Percentiles rank a stretch among this genome's conserved stretches.
Conservation (phyloP, 257 asterid species). For the Lantana camara region DNA sequence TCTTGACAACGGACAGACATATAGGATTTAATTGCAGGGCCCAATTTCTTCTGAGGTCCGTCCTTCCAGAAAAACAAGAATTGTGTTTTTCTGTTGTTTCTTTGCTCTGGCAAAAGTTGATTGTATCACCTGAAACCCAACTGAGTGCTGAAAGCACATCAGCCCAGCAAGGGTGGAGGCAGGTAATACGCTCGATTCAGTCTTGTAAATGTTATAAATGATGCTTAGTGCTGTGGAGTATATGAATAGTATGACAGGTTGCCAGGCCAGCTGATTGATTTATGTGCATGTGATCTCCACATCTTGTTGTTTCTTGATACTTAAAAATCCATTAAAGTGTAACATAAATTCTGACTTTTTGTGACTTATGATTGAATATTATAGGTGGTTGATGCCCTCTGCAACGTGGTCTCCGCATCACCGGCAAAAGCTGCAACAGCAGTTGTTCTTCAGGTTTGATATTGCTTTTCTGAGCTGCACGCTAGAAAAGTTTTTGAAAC, state of each 20-base stretch:
- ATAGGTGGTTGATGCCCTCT: conserved; percentile 89
- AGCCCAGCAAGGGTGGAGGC: conserved; percentile 95
- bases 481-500: conserved; percentile 2
- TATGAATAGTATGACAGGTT: conserved; percentile 1
- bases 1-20: conserved; percentile 72
- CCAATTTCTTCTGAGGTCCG: conserved; percentile 62
- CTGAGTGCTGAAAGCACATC: conserved; percentile 82
- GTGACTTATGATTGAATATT: conserved; percentile 15
- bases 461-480: conserved; percentile 35
- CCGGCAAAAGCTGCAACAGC: conserved; percentile 92
- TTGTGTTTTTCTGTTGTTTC: conserved; percentile 87
- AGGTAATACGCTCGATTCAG: conserved; percentile 45
- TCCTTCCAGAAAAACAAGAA: conserved; percentile 74
- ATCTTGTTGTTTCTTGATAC: neutral
- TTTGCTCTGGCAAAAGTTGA: conserved; percentile 81
- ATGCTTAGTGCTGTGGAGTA: conserved; percentile 2
- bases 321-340: conserved; percentile 2
- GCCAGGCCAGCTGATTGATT: neutral
- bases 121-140: conserved; percentile 78
- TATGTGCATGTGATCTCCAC: conserved; percentile 8
- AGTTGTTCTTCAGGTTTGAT: conserved; percentile 81
- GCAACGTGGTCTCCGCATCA: conserved; percentile 76
- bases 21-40: conserved; percentile 65
- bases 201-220: conserved; percentile 3
- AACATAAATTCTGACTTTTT: neutral